Conservation (phyloP, 306 rosid genomes). For the Geum urbanum region DNA sequence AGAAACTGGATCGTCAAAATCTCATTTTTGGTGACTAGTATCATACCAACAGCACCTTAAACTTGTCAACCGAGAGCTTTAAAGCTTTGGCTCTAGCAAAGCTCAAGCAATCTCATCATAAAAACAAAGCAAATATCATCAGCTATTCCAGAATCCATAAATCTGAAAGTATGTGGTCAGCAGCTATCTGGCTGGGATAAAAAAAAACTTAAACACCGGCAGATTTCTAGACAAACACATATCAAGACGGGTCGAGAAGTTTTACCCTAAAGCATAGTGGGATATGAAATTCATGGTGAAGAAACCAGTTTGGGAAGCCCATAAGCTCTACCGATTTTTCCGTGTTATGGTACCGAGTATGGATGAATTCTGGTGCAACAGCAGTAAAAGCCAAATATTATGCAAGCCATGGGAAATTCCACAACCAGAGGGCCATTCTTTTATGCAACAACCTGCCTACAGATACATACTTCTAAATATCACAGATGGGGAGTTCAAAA, state of each 20-base stretch:
- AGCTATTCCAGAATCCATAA: no score
- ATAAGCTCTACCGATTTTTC: no score
- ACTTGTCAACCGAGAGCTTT: neutral
- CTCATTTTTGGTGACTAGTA: neutral
- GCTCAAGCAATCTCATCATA: no score
- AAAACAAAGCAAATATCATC: no score
- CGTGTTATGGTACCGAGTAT: neutral
- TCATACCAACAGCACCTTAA: neutral
- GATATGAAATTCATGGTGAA: neutral
- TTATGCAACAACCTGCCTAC: neutral
- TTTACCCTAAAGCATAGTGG: neutral
- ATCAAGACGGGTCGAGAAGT: neutral
- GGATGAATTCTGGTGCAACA: neutral
- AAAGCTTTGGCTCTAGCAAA: neutral
- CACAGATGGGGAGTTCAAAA: neutral
- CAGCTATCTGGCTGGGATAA: neutral
- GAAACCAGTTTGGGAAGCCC: no score
- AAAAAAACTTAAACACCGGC: neutral
- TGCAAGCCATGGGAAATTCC: neutral
- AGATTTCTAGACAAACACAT: no score
- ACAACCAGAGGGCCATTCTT: conserved; percentile 1
- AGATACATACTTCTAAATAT: neutral
- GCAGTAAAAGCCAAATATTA: neutral
- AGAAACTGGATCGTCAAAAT: no score
- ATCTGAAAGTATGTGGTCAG: neutral